phyloP scores from a whole-genome alignment of 2,329 filamentous ascomycete genomes.

The Albifimbria verrucaria region DNA sequence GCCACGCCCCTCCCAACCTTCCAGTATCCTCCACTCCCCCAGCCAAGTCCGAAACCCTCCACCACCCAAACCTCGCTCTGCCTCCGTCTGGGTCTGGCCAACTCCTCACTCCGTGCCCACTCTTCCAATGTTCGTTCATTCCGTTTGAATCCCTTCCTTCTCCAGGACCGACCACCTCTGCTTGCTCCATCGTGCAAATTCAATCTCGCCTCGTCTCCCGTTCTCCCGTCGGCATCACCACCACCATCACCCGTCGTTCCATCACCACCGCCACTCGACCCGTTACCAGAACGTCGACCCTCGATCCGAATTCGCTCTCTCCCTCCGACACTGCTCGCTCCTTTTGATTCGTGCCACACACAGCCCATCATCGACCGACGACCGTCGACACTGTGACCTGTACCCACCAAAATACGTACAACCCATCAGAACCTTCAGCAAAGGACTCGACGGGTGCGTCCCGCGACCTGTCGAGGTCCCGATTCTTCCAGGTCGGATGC shows the following conservation, averaged over 20 bases:
- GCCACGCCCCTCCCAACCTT: neutral
- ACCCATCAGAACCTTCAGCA: neutral
- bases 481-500: neutral
- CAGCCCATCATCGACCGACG: neutral
- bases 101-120: neutral
- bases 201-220: neutral
- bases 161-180: neutral
- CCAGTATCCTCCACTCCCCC: neutral
- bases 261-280: neutral
- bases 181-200: neutral
- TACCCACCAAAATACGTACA: neutral
- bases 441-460: conserved; percentile 1
- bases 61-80: neutral
- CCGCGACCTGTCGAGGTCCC: conserved; percentile 3
- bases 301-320: neutral
- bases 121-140: neutral
- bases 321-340: neutral
- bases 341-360: neutral
- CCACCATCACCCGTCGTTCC: neutral
- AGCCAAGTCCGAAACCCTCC: neutral
- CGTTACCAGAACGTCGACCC: no score
- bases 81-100: neutral
- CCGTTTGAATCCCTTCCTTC: neutral
- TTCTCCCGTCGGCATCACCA: neutral
- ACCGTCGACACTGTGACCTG: neutral